Conservation (phyloP, 345 rosid species). For the Boechera stricta region DNA sequence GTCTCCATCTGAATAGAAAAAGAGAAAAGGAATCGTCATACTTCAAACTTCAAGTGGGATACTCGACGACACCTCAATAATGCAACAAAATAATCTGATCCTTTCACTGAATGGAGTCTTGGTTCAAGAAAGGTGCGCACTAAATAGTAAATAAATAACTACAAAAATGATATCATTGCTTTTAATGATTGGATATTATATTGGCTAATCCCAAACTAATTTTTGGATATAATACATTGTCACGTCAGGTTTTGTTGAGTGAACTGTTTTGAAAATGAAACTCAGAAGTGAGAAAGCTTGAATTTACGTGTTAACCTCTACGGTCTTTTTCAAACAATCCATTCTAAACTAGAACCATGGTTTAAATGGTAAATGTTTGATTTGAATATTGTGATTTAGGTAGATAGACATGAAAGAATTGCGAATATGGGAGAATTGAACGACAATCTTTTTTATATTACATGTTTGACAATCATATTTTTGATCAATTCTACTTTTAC, state of each 20-base stretch:
- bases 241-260: not conserved
- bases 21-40: slow-evolving; percentile 28
- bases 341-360: not conserved
- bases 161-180: not conserved
- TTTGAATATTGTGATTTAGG: too few species aligned
- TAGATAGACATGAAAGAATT: too few species aligned
- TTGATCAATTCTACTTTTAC: too few species aligned
- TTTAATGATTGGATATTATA: not conserved
- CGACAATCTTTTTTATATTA: too few species aligned
- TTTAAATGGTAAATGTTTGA: too few species aligned
- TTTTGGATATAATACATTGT: slow-evolving; percentile 1
- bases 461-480: too few species aligned
- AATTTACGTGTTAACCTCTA: not conserved
- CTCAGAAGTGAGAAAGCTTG: not conserved
- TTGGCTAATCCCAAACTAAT: not conserved
- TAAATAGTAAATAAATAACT: not conserved
- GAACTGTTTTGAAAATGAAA: not conserved
- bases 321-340: not conserved
- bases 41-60: slow-evolving; percentile 28
- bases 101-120: slow-evolving; percentile 12
- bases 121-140: slow-evolving; percentile 22
- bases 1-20: slow-evolving; percentile 27
- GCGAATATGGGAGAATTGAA: too few species aligned
- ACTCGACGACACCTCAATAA: slow-evolving; percentile 33
- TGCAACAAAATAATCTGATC: slow-evolving; percentile 4